These are phyloP conservation scores for Pythium rhizo-oryzae DNA, from an alignment of 352 stramenopile genomes.

Conservation along the genomic window DNA sequence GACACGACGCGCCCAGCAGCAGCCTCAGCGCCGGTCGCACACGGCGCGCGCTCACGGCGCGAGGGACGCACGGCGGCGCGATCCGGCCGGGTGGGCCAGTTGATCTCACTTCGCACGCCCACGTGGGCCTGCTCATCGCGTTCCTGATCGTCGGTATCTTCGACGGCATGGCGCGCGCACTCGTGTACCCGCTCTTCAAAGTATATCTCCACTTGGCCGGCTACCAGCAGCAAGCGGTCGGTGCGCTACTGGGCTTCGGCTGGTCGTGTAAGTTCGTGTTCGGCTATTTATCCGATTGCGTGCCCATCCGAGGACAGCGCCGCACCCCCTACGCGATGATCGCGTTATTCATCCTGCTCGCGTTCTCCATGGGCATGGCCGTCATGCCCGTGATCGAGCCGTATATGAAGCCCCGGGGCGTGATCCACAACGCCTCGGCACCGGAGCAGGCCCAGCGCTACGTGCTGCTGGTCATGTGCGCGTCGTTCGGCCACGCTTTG, in stretches of 20 bases:
- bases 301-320: slow-evolving; percentile 28
- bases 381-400: slow-evolving; percentile 9
- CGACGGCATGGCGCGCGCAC: slow-evolving; percentile 18
- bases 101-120: neutral
- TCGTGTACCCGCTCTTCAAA: slow-evolving; percentile 34
- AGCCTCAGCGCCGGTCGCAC: neutral
- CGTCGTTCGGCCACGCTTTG: slow-evolving; percentile 20
- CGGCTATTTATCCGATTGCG: slow-evolving; percentile 28
- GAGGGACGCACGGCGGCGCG: slow-evolving; percentile 3
- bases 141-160: slow-evolving; percentile 33
- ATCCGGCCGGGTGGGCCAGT: slow-evolving; percentile 14
- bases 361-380: slow-evolving; percentile 14
- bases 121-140: slow-evolving; percentile 30
- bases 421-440: neutral
- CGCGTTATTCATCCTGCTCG: slow-evolving; percentile 10
- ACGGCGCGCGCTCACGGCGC: neutral
- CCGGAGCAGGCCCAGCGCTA: neutral
- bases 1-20: neutral
- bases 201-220: slow-evolving; percentile 28
- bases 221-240: slow-evolving; percentile 8
- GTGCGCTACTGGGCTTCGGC: slow-evolving; percentile 10
- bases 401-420: neutral
- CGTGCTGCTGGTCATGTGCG: slow-evolving; percentile 13
- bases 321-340: slow-evolving; percentile 34
- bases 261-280: slow-evolving; percentile 33